Evolutionary conservation across 768 basidiomycete species (phyloP), one percentile per base, ranked within the genome.

Genomic region (Podaxis sp.): DNA sequence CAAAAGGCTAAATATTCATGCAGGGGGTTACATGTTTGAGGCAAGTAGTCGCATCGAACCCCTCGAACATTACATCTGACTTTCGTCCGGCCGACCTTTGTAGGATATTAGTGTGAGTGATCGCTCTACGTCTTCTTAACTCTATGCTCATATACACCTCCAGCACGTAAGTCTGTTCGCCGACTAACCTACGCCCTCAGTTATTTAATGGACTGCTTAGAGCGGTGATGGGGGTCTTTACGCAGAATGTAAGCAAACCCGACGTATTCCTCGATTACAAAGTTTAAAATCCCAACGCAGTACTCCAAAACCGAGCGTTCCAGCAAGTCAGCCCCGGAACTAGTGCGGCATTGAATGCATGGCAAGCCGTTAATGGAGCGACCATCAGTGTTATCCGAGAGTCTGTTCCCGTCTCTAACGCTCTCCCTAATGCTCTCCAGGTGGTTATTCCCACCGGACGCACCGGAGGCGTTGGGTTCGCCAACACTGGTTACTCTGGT

Each of bases 151-250:
- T 52, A 33, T 26, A 38, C 19, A 44, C 24, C 46, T 62, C 30
- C 67, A 80, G 77, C 75, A 77, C 65, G 79, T 80, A 69, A 68
- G 74, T 61, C n/a, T 26, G 28, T 42, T 56, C 36, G 8, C 19
- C n/a, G 26, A 59, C 39, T 7, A 40, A 40, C 8, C 30, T 24
- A 15, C 44, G 28, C 33, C 22, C 4, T 19, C 7, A 33, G 24
- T 53, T 17, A 44, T 24, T 38, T 2, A 17, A 55, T 5, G 17
- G 15, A 22, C 42, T 22, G 24, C 15, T 28, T 58, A 88, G 86
- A 87, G 87, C 64, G 86, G 86, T 19, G 87, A 89, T 64, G 87
- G 87, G 38, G 87, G 87, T 1, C 70, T 89, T n/a, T 88, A 89
- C 55, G 87, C 79, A 3, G 87, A 88, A 71, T 69, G 86, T 85